phyloP scores from a whole-genome alignment of 2,329 filamentous ascomycete genomes.

The Fusarium globosum region DNA sequence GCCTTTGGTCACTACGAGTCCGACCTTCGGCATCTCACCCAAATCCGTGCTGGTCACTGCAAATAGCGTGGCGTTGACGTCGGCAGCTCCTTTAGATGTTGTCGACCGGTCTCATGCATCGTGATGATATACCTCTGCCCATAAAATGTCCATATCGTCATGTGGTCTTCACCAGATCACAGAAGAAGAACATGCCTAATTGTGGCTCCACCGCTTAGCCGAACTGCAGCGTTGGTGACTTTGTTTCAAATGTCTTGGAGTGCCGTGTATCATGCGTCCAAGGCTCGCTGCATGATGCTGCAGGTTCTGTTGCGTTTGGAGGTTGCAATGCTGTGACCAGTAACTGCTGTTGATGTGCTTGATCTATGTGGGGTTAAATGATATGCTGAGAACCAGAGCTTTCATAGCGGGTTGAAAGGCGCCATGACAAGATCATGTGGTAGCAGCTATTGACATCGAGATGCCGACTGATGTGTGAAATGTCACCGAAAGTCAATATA shows the following conservation, averaged over 20 bases:
- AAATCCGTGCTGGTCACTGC: neutral
- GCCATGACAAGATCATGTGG: neutral
- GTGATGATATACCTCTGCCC: neutral
- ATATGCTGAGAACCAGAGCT: neutral
- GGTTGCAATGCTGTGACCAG: neutral
- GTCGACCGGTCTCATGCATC: neutral
- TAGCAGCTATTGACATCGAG: neutral
- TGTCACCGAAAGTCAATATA: neutral
- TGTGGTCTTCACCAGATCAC: conserved; percentile 8
- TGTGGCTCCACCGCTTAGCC: conserved; percentile 26
- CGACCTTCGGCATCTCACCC: neutral
- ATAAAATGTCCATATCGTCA: neutral
- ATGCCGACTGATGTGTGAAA: neutral
- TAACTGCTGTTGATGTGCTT: neutral
- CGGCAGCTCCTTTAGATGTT: neutral
- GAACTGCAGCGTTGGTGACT: conserved; percentile 3
- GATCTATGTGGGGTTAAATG: neutral
- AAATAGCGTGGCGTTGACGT: neutral
- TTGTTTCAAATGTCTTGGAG: conserved; percentile 14
- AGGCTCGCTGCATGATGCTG: conserved; percentile 18
- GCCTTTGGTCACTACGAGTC: neutral
- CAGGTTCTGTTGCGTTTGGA: neutral
- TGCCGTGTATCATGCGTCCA: conserved; percentile 8
- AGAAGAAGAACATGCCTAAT: neutral
- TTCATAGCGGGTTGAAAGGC: neutral